Percentiles rank a stretch among this genome's conserved stretches.
Evolutionary conservation across 179 eudicot species (phyloP).

Genomic region (Beta corolliflora): DNA sequence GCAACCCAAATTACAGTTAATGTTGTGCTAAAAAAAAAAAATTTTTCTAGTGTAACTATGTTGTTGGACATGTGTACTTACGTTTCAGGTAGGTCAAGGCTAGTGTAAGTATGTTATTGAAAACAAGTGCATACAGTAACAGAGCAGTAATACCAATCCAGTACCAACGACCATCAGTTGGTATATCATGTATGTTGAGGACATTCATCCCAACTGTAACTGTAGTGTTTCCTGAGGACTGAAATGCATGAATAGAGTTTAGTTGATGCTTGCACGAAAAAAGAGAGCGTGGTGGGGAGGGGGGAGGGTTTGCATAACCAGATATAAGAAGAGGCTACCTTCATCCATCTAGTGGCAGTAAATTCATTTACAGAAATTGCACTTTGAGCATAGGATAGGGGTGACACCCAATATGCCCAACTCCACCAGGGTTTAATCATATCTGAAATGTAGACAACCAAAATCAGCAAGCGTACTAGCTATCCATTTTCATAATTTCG

Average conservation of each 20-base stretch:
- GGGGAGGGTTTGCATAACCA: background rate
- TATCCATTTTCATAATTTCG: background rate
- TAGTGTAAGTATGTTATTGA: conserved; percentile 65
- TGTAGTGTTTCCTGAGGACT: conserved; percentile 56
- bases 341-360: conserved; percentile 77
- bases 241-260: conserved; percentile 22
- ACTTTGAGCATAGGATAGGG: conserved; percentile 77
- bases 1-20: conserved; percentile 2
- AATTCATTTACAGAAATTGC: conserved; percentile 82
- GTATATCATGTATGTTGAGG: conserved; percentile 54
- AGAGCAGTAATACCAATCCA: conserved; percentile 81
- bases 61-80: conserved; percentile 36
- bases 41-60: background rate
- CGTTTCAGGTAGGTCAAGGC: conserved; percentile 72
- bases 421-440: conserved; percentile 89
- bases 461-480: background rate
- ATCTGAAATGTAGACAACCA: conserved; percentile 45
- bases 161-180: conserved; percentile 61
- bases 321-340: conserved; percentile 39
- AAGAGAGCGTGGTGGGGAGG: background rate
- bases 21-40: background rate
- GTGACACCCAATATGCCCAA: conserved; percentile 97
- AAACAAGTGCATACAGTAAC: conserved; percentile 55
- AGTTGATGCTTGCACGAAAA: conserved; percentile 1
- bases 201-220: conserved; percentile 55